These are phyloP conservation scores for Aspergillus hiratsukae DNA, from an alignment of 2,329 filamentous ascomycete species.

Conservation along the genomic window DNA sequence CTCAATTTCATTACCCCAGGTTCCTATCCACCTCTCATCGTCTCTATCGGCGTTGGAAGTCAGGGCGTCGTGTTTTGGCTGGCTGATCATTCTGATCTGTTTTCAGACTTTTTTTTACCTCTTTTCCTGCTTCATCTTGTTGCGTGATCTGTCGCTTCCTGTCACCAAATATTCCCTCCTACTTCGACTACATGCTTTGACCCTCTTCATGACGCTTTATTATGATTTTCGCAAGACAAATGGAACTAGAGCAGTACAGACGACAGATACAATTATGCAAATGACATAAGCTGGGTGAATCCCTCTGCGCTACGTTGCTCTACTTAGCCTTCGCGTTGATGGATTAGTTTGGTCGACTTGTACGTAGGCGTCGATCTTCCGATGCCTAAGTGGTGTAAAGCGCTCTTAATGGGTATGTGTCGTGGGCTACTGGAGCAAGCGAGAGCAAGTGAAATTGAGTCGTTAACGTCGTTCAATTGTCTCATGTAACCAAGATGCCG, in stretches of 20 bases:
- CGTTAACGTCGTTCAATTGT: neutral
- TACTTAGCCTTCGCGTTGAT: neutral
- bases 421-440: no score
- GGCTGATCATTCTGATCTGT: conserved; percentile 23
- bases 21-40: conserved; percentile 26
- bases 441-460: neutral
- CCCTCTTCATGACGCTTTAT: neutral
- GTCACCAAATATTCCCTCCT: neutral
- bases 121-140: neutral
- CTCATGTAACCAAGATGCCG: neutral
- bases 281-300: neutral
- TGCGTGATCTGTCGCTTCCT: neutral
- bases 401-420: no score
- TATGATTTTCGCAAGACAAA: neutral
- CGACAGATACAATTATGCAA: conserved; percentile 3
- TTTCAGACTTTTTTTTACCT: conserved; percentile 7
- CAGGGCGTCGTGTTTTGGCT: conserved; percentile 36
- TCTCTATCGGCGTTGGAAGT: conserved; percentile 37
- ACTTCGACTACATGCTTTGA: neutral
- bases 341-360: neutral
- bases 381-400: neutral
- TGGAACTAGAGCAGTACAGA: conserved; percentile 2
- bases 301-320: neutral
- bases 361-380: neutral
- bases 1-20: conserved; percentile 13